Percentiles rank a stretch among this genome's conserved stretches.
These are phyloP conservation scores for Marasmius sp. DNA, from an alignment of 1,284 basidiomycete genomes.

Conservation along the genomic window DNA sequence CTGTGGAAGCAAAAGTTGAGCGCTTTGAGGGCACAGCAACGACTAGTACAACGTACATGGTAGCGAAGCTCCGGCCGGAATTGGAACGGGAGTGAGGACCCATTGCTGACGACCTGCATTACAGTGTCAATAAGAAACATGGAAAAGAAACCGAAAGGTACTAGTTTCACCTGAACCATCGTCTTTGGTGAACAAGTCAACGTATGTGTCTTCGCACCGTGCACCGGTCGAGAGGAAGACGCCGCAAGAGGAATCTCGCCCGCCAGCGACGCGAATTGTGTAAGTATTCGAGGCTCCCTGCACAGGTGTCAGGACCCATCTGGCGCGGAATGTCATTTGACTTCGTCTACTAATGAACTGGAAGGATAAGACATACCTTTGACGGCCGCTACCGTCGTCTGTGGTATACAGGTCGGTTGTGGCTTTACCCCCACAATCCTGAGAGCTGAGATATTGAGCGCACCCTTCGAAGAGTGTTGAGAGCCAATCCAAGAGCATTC, in stretches of 20 bases:
- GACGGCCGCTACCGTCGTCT: slow-evolving; percentile 15
- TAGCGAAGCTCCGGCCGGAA: not conserved
- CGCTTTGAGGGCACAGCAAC: not conserved
- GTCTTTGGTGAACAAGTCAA: slow-evolving; percentile 15
- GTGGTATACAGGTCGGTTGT: slow-evolving; percentile 10
- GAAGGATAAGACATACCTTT: slow-evolving; percentile 3
- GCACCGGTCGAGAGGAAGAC: slow-evolving; percentile 12
- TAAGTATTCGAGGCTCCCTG: slow-evolving; percentile 14
- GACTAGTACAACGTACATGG: not conserved
- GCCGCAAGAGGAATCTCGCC: slow-evolving; percentile 2
- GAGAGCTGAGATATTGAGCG: slow-evolving; percentile 11
- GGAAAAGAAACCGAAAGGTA: not conserved
- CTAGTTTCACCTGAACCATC: slow-evolving; percentile 14
- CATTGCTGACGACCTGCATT: not conserved
- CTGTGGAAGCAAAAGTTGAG: not conserved
- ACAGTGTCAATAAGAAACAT: not conserved
- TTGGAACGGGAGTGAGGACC: not conserved
- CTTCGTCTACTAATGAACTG: not conserved
- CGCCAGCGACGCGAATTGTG: slow-evolving; percentile 13
- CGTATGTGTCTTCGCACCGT: slow-evolving; percentile 12
- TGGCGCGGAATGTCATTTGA: not conserved
- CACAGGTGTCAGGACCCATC: slow-evolving; percentile 14
- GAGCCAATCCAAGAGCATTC: not conserved
- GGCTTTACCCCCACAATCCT: slow-evolving; percentile 5
- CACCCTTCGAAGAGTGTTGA: slow-evolving; percentile 5